Conservation (phyloP, 805 yeast genomes). For the Ogataea methanolica region DNA sequence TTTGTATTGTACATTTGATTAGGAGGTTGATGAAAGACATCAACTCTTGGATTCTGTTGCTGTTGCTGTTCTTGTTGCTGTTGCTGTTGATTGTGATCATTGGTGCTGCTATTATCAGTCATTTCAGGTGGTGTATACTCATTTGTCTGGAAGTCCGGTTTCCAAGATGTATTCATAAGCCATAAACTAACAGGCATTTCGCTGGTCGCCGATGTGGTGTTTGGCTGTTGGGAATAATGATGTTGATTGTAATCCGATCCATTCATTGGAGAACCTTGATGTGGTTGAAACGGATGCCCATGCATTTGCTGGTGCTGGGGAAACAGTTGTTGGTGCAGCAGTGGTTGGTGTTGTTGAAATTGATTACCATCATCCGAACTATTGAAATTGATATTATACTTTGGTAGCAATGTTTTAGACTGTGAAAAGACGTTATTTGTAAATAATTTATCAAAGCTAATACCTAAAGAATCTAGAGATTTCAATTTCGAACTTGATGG, state of each 20-base stretch:
- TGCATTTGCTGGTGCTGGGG: too few species aligned
- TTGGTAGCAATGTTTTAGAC: conserved; percentile 14
- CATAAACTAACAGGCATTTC: conserved; percentile 16
- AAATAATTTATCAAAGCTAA: conserved; percentile 21
- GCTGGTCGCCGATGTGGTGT: not conserved
- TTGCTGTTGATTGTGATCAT: not conserved
- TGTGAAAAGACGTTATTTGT: conserved; percentile 23
- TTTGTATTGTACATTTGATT: not conserved
- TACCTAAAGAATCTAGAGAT: conserved; percentile 10
- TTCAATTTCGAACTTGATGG: conserved; percentile 4
- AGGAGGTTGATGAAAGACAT: not conserved
- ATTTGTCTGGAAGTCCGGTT: conserved; percentile 10
- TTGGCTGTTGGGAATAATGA: not conserved
- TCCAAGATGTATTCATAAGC: conserved; percentile 17
- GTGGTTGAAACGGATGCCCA: too few species aligned
- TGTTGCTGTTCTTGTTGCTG: not conserved
- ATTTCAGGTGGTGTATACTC: not conserved
- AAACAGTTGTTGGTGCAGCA: too few species aligned
- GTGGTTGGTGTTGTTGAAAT: too few species aligned
- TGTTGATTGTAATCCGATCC: not conserved
- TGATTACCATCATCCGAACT: not conserved
- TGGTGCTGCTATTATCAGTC: not conserved
- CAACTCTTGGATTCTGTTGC: not conserved
- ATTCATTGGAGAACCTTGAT: too few species aligned
- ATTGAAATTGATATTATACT: conserved; percentile 10